These are phyloP conservation scores for Penicillium hordei DNA, from an alignment of 2,329 filamentous ascomycete species.

Conservation along the genomic window DNA sequence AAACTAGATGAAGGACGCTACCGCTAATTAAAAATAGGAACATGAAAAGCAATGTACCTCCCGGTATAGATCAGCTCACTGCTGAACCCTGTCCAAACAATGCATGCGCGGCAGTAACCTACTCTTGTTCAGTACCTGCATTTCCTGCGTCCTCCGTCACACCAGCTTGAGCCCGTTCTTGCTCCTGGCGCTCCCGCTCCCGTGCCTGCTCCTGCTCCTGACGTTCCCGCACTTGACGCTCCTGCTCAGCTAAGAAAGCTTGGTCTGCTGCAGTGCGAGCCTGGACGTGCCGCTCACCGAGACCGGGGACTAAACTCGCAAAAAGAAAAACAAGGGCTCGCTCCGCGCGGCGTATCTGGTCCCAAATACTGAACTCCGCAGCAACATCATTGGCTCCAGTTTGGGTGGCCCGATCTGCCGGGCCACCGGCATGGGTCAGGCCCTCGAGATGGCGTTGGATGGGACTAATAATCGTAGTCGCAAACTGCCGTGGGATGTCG, in stretches of 20 bases:
- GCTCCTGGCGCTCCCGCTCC: not conserved
- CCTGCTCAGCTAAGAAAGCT: constrained; percentile 23
- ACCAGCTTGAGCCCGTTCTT: not conserved
- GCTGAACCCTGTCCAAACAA: not conserved
- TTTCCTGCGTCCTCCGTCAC: not conserved
- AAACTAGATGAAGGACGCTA: not conserved
- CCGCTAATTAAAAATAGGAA: not conserved
- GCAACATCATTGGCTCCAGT: not conserved
- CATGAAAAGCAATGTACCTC: not conserved
- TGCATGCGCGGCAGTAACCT: not conserved
- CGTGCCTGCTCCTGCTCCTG: constrained; percentile 6
- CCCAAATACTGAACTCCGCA: constrained; percentile 15
- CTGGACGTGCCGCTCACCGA: constrained; percentile 61
- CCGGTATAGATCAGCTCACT: not conserved
- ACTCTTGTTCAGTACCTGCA: not conserved
- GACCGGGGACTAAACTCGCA: constrained; percentile 61
- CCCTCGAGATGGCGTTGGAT: constrained; percentile 48
- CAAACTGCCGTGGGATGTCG: constrained; percentile 36
- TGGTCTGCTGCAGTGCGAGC: constrained; percentile 55
- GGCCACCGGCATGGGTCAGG: constrained; percentile 36
- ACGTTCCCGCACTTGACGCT: constrained; percentile 2
- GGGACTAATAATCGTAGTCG: constrained; percentile 37
- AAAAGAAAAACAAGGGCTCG: constrained; percentile 61
- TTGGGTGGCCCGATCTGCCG: constrained; percentile 21
- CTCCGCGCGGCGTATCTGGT: constrained; percentile 50